Base-by-base conservation (phyloP, 176 grass and related monocot genomes). In the Juncus inflexus region DNA sequence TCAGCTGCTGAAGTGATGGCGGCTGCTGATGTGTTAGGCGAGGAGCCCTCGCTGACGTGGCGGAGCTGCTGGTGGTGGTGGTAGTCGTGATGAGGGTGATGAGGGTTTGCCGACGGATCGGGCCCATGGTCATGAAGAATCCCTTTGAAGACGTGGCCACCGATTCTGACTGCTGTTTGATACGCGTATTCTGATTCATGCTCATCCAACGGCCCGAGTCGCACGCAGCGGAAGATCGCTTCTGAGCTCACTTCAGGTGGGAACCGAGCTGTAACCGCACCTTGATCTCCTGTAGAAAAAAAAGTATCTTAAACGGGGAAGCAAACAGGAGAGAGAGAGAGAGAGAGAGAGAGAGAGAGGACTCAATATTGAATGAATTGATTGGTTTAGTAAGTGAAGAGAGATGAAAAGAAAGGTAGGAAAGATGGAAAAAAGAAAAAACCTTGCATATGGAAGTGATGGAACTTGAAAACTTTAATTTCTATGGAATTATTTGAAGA, bases 81-180 rank as follows among this genome's bases (percentile, higher is more conserved):
- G 9, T 14, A 35, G 42, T 19, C 15, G 19, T 28, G 19, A 28
- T 28, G 19, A 28, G 19, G 19, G 42, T 65, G 12, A 10, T 69
- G 55, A 0, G 50, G 77, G 0, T 37, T 35, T 3, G 57, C 13
- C 2, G 63, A 11, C 3, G 84, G 45, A 16, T 67, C 83, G 2
- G 85, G 84, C 0, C 94, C 94, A 65, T 86, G 80, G 56, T 91
- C 94, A 47, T 91, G 89, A 6, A 97, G 83, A 49, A 97, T 89
- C 63, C 94, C 94, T 66, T 89, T 91, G 85, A 97, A 97, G 10
- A 97, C 77, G 55, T 91, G 94, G 10, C 94, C 94, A 58, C 79
- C 88, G 61, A 97, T 97, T 68, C 75, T 84, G 62, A 97, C 85
- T 3, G 85, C 67, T 37, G 88, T 89, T 63, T 86, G 94, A 66